Evolutionary conservation across 495 filamentous ascomycete species (phyloP).

Genomic region (Penicillium pulvis): DNA sequence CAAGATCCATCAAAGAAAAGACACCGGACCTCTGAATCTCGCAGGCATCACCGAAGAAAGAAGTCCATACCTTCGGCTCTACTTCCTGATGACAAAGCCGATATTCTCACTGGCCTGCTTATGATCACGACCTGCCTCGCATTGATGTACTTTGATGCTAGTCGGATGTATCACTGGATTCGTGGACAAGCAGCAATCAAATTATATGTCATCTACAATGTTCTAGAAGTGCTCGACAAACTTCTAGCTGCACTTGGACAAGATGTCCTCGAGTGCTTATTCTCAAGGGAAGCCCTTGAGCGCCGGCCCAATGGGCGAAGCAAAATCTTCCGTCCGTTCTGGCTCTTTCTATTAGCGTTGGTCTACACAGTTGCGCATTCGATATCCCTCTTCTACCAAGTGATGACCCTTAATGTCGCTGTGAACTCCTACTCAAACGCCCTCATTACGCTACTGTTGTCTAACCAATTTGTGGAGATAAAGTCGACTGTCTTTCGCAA

Average conservation of each 20-base stretch:
- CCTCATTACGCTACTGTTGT: conserved; percentile 84
- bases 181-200: conserved; percentile 96
- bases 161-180: conserved; percentile 97
- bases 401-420: conserved; percentile 95
- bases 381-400: conserved; percentile 89
- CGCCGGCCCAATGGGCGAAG: conserved; percentile 85
- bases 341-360: conserved; percentile 85
- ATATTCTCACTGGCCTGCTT: conserved; percentile 85
- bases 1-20: conserved; percentile 30
- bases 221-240: conserved; percentile 85
- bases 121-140: conserved; percentile 81
- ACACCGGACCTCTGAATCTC: conserved; percentile 35
- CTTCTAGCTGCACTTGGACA: conserved; percentile 89
- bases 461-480: conserved; percentile 98
- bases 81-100: conserved; percentile 88
- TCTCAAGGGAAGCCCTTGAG: conserved; percentile 88
- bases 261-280: conserved; percentile 93
- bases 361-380: conserved; percentile 87
- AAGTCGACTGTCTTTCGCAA: conserved; percentile 97
- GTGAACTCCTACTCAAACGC: conserved; percentile 99
- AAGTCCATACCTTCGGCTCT: conserved; percentile 84
- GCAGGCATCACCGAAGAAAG: conserved; percentile 65
- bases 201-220: conserved; percentile 97
- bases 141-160: conserved; percentile 92
- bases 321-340: conserved; percentile 87